Conservation (phyloP, 106 monocot genomes). For the Dioscorea dumetorum region DNA sequence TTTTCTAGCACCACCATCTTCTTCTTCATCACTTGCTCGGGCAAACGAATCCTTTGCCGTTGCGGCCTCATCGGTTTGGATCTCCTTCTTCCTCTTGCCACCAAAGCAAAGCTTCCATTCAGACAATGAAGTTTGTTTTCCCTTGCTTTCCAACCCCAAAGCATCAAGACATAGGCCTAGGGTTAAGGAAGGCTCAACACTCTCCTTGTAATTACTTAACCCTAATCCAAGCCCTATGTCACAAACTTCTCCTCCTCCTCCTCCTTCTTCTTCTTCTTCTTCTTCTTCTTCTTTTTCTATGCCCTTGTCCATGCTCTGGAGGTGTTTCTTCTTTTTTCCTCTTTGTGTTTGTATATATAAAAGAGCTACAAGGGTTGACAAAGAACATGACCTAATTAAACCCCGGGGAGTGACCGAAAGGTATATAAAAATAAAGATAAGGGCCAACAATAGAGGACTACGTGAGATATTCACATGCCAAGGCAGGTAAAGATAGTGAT, state of each 20-base stretch:
- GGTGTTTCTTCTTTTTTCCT: background rate
- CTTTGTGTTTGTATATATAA: background rate
- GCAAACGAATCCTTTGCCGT: background rate
- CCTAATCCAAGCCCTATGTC: constrained; percentile 12
- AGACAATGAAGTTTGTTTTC: background rate
- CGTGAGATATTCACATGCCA: too few species aligned
- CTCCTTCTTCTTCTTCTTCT: too few species aligned
- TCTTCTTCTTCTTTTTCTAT: background rate
- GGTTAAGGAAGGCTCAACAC: constrained; percentile 4
- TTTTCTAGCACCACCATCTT: constrained; percentile 26
- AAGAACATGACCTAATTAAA: too few species aligned
- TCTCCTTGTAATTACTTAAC: constrained; percentile 1
- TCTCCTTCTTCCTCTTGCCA: background rate
- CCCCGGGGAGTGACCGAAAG: too few species aligned
- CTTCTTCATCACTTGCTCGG: constrained; percentile 9
- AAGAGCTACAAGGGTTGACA: too few species aligned
- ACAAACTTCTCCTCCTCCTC: background rate
- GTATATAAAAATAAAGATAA: too few species aligned
- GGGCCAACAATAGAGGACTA: too few species aligned
- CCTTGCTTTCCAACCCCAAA: background rate
- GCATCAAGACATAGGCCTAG: background rate
- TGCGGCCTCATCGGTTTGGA: background rate
- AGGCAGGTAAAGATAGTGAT: too few species aligned
- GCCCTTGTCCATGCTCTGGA: background rate
- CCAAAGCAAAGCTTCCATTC: background rate